Evolutionary conservation across 2,329 filamentous ascomycete species (phyloP), one percentile per base, ranked within the genome.

Genomic region (Paramyrothecium roridum): DNA sequence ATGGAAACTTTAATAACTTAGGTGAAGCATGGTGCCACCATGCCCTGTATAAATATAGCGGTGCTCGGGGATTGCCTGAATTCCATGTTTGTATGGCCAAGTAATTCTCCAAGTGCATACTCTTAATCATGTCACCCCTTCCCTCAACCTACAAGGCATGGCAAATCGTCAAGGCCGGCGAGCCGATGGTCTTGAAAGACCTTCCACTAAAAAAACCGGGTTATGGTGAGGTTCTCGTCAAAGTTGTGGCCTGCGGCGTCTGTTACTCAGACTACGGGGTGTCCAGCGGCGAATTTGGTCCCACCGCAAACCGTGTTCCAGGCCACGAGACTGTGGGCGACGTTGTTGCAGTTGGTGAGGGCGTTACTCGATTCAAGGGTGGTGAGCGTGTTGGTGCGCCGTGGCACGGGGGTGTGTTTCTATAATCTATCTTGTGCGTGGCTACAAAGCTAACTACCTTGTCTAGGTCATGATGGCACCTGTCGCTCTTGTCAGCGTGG

Each of bases 371-470:
- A 26, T 84, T 85, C 75, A 76, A 80, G 54, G 71, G 82, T 1
- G 87, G 87, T 7, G 86, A 89, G 56, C 76, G 84, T 7, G 82
- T 89, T 2, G 88, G 88, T 17, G 46, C 19, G 3, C 8, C 22
- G 6, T 48, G 22, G 19, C 46, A 48, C 20, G 46, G 46, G 7
- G 46, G 46, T 48, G 21, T 4, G 46, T 6, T 13, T 19, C n/a
- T 37, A 8, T 16, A 37, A 37, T 8, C 16, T 37, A 8, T 16
- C 11, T 11, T 21, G n/a, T 47, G 10, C n/a, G 19, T 21, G 8
- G 16, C 16, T 10, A 19, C 10, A 8, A 47, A 17, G 45, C 20
- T 47, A 11, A 47, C n/a, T 47, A 21, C 7, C 16, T 20, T 20
- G 12, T 4, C 16, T 19, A 48, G 46, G 46, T 6, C 46, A 48